A percentile compares a stretch with the other conserved stretches of the same genome.
Evolutionary conservation across 768 basidiomycete species (phyloP).

Genomic region (Mycena latifolia): DNA sequence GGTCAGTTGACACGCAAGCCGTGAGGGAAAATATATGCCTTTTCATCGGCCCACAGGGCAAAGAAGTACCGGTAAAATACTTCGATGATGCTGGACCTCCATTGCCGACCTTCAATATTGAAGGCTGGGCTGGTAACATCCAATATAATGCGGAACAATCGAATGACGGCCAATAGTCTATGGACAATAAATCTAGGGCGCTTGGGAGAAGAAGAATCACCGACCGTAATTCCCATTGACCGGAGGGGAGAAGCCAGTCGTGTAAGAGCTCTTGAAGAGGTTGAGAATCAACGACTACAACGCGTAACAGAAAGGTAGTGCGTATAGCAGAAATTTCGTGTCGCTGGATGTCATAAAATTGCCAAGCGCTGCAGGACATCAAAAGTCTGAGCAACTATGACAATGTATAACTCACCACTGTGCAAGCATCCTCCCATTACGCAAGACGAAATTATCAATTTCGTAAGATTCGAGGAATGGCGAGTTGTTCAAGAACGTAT

Average conservation of each 20-base stretch:
- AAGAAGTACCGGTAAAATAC: conserved; percentile 74
- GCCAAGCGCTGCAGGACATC: conserved; percentile 66
- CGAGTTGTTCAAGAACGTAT: conserved; percentile 69
- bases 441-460: conserved; percentile 79
- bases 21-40: conserved; percentile 51
- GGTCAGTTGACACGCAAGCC: conserved; percentile 4
- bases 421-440: conserved; percentile 69
- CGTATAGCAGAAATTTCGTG: conserved; percentile 67
- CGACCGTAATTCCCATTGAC: conserved; percentile 66
- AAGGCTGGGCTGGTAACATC: conserved; percentile 76
- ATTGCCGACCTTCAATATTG: conserved; percentile 72
- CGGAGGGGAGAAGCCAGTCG: conserved; percentile 49
- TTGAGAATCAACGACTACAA: conserved; percentile 72
- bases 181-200: background rate
- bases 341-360: conserved; percentile 72
- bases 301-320: conserved; percentile 67
- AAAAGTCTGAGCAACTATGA: background rate
- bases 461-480: conserved; percentile 74
- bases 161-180: conserved; percentile 66
- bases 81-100: conserved; percentile 71
- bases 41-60: conserved; percentile 72
- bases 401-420: conserved; percentile 59
- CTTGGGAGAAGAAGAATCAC: too few species aligned
- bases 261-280: conserved; percentile 68
- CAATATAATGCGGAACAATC: conserved; percentile 73